Evolutionary conservation across 768 basidiomycete species (phyloP).

Genomic region (Favolaschia claudopus): DNA sequence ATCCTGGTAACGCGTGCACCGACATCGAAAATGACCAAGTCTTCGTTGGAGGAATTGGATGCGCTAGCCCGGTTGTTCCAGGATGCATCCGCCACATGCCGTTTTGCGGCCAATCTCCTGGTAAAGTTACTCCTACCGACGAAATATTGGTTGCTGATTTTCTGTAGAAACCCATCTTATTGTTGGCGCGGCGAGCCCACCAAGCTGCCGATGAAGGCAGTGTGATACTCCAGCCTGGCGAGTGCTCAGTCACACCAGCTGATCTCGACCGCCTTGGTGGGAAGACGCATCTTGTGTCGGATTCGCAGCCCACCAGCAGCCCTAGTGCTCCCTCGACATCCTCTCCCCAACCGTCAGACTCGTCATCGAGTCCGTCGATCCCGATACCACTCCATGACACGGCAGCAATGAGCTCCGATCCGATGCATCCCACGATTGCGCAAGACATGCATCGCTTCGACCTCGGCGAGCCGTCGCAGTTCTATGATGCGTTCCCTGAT

Average conservation of each 20-base stretch:
- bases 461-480: conserved; percentile 34
- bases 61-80: conserved; percentile 52
- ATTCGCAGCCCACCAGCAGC: conserved; percentile 9
- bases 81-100: conserved; percentile 51
- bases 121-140: conserved; percentile 37
- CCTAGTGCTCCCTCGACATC: no score
- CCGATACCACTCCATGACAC: not conserved
- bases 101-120: conserved; percentile 53
- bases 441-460: conserved; percentile 57
- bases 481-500: conserved; percentile 31
- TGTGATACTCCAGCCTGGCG: conserved; percentile 26
- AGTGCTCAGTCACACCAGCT: conserved; percentile 40
- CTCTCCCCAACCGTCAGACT: not conserved
- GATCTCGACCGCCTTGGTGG: conserved; percentile 67
- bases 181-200: conserved; percentile 52
- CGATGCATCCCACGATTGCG: conserved; percentile 60
- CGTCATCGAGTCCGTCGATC: not conserved
- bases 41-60: conserved; percentile 59
- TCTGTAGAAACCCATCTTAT: conserved; percentile 48
- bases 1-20: conserved; percentile 60
- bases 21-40: conserved; percentile 51
- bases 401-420: conserved; percentile 17
- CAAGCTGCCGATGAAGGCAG: conserved; percentile 41
- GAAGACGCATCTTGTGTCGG: conserved; percentile 54
- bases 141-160: not conserved